Evolutionary conservation across 1,139 yeast genomes (phyloP), one percentile per base, ranked within the genome.

Genomic region (Dujonia santamariae): DNA sequence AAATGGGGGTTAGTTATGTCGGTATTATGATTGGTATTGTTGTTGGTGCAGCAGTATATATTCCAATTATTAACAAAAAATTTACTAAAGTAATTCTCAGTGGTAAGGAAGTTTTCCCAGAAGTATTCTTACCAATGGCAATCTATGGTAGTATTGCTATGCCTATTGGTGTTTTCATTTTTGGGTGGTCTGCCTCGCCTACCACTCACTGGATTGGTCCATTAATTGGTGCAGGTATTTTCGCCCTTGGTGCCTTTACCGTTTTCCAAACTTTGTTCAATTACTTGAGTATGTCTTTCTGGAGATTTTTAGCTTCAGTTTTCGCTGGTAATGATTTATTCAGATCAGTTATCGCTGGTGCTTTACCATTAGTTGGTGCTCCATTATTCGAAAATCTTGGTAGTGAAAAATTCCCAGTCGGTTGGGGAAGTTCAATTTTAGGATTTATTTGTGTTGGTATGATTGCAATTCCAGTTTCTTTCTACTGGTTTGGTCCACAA

Each of bases 301-400:
- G 52, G 35, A 54, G 62, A 34, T 68, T 64, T 46, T 53, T 73
- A 48, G 84, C 83, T 0, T 75, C 83, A 4, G 80, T 75, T 3
- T 76, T 73, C 51, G 81, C 82, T 2, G 71, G 77, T 18, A 76
- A 76, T 45, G 76, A 68, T 11, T 58, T 76, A 35, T 64, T 67
- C 44, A 63, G 84, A 45, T 67, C 80, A 2, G 58, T 61, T 2
- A 61, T 75, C 50, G 85, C 80, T 0, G 78, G 78, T 23, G 74
- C 73, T 4, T 80, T 80, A 63, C 85, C 86, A 29, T 56, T 80
- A 32, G 78, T 80, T 48, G 84, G 80, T 4, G 53, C 58, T 32
- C 64, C 70, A 2, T 61, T 80, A 66, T 80, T 67, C 45, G 43
- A 53, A 27, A 72, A 72, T 44, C 51, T 75, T 34, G 65, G 62